These are phyloP conservation scores for Calonectria henricotiae DNA, from an alignment of 2,329 filamentous ascomycete species.

Conservation along the genomic window DNA sequence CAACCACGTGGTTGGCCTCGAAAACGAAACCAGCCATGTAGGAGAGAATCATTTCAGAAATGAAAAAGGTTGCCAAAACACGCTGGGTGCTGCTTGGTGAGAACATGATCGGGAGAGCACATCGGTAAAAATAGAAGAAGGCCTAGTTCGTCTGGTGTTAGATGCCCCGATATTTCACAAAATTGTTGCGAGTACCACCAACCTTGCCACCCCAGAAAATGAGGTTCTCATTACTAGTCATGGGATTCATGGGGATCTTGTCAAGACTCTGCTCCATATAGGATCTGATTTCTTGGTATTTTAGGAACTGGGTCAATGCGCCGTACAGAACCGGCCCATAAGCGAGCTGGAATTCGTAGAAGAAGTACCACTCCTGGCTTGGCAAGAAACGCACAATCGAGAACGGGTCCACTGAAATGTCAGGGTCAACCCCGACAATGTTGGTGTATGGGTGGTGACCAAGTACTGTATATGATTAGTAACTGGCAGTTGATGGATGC, in stretches of 20 bases:
- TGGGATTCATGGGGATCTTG: slow-evolving; percentile 15
- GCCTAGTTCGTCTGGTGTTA: not conserved
- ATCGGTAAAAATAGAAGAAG: slow-evolving; percentile 14
- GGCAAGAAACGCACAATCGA: slow-evolving; percentile 8
- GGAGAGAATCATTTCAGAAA: slow-evolving; percentile 3
- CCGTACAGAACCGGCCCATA: slow-evolving; percentile 2
- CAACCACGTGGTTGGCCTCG: slow-evolving; percentile 21
- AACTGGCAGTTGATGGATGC: too few relatives aligned
- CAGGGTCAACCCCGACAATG: slow-evolving; percentile 16
- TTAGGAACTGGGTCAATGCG: slow-evolving; percentile 7
- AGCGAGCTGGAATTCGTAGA: slow-evolving; percentile 12
- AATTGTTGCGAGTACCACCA: not conserved
- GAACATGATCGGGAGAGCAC: not conserved
- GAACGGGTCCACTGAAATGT: slow-evolving; percentile 13
- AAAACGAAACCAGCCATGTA: slow-evolving; percentile 21
- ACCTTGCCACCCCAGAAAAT: slow-evolving; percentile 16
- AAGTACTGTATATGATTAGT: not conserved
- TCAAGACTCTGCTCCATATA: slow-evolving; percentile 7
- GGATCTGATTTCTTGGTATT: not conserved
- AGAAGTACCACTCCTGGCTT: not conserved
- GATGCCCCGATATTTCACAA: not conserved
- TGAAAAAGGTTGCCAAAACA: slow-evolving; percentile 4
- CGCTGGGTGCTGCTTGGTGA: slow-evolving; percentile 3
- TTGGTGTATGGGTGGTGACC: slow-evolving; percentile 15
- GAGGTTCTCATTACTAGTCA: not conserved